Percentiles rank a stretch among this genome's conserved stretches.
These are phyloP conservation scores for Leucocoprinus birnbaumii DNA, from an alignment of 768 basidiomycete genomes.

Conservation along the genomic window DNA sequence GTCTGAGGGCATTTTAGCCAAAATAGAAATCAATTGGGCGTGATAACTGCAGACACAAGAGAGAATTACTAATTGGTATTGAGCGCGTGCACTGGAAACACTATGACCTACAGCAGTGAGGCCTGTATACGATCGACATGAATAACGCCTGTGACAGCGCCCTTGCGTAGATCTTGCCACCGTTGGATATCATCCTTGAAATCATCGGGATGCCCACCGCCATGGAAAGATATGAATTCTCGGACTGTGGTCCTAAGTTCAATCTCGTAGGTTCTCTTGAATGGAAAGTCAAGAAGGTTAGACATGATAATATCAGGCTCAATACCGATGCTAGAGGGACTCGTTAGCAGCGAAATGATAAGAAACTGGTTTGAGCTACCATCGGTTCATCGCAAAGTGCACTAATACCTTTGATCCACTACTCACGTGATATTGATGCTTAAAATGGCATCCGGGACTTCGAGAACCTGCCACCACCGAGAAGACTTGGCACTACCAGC, in stretches of 20 bases:
- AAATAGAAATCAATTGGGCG: conserved; percentile 80
- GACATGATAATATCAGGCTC: conserved; percentile 45
- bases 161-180: conserved; percentile 68
- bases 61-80: not conserved
- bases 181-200: conserved; percentile 73
- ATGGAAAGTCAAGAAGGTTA: conserved; percentile 72
- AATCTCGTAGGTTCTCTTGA: conserved; percentile 64
- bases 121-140: conserved; percentile 55
- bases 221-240: conserved; percentile 64
- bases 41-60: conserved; percentile 64
- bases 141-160: conserved; percentile 44
- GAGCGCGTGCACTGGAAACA: not conserved
- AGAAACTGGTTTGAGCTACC: not conserved
- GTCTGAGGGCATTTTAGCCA: conserved; percentile 82
- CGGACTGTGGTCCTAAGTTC: conserved; percentile 54
- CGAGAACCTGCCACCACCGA: too few species aligned
- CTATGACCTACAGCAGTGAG: conserved; percentile 51
- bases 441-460: too few species aligned
- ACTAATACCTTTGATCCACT: not conserved
- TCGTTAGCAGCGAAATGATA: not conserved
- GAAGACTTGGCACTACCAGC: too few species aligned
- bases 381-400: too few species aligned
- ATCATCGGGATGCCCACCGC: conserved; percentile 78
- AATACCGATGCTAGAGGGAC: not conserved
- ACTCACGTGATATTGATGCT: conserved; percentile 3